Conservation (phyloP, 1,139 yeast genomes). For the Waltiozyma sp. region DNA sequence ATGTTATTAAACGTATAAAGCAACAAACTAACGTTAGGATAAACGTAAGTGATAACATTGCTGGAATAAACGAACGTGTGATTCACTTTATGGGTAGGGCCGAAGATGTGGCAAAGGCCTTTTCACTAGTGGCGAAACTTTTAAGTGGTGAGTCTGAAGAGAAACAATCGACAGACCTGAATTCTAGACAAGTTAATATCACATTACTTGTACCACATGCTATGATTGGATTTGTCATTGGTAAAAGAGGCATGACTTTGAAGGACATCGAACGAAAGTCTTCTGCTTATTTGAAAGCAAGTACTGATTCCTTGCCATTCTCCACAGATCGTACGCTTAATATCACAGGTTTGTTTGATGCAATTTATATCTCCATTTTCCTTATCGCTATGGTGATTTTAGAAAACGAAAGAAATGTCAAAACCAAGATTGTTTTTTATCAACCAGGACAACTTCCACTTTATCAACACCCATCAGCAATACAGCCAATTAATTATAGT, state of each 20-base stretch:
- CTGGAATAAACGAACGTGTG: conserved; percentile 68
- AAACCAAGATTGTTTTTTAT: conserved; percentile 46
- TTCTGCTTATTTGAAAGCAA: conserved; percentile 71
- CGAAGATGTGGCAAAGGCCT: conserved; percentile 75
- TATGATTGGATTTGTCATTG: conserved; percentile 73
- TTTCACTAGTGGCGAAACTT: conserved; percentile 62
- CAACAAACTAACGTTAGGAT: conserved; percentile 56
- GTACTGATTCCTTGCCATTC: conserved; percentile 62
- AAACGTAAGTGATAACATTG: conserved; percentile 67
- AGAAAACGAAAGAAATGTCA: conserved; percentile 45
- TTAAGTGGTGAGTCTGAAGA: conserved; percentile 61
- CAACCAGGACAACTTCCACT: conserved; percentile 32
- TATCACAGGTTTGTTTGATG: conserved; percentile 75
- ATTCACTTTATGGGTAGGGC: conserved; percentile 68
- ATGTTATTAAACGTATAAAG: conserved; percentile 54
- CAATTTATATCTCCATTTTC: conserved; percentile 75
- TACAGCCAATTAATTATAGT: neutral
- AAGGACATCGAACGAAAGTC: conserved; percentile 78
- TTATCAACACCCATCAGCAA: neutral
- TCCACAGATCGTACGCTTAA: conserved; percentile 73
- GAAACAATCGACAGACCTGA: conserved; percentile 40
- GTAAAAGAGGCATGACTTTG: conserved; percentile 65
- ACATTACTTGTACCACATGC: conserved; percentile 69
- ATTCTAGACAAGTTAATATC: conserved; percentile 45
- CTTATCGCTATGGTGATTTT: conserved; percentile 58